Percentiles rank a stretch among this genome's conserved stretches.
phyloP scores from a whole-genome alignment of 2,329 filamentous ascomycete genomes.

The Ascochyta koolunga region DNA sequence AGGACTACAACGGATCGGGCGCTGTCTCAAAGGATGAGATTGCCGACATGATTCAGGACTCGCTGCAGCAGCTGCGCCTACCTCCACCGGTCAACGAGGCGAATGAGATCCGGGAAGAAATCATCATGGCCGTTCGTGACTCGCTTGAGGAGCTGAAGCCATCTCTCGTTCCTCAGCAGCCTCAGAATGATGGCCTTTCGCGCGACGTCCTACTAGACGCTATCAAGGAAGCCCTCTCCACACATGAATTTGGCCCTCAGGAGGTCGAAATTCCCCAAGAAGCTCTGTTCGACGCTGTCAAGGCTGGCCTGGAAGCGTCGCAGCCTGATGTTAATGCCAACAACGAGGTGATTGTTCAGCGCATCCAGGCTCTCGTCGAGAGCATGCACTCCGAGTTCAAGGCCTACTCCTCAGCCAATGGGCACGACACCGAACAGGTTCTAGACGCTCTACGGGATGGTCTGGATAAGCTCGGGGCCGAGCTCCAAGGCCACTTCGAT shows the following conservation, averaged over 20 bases:
- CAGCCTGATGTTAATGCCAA: conserved; percentile 59
- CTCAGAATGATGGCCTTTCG: conserved; percentile 53
- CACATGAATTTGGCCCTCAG: conserved; percentile 50
- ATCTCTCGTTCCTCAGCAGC: conserved; percentile 47
- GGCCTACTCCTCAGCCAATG: conserved; percentile 78
- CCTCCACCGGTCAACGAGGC: conserved; percentile 74
- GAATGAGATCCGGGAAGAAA: conserved; percentile 77
- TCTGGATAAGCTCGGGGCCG: conserved; percentile 76
- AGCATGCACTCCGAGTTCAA: conserved; percentile 72
- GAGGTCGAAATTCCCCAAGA: conserved; percentile 57
- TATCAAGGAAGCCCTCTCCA: conserved; percentile 63
- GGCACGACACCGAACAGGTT: conserved; percentile 84
- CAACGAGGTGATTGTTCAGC: conserved; percentile 65
- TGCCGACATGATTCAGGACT: conserved; percentile 82
- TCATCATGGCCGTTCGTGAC: conserved; percentile 82
- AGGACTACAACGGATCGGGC: conserved; percentile 67
- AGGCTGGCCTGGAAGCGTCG: conserved; percentile 61
- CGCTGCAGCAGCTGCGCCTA: conserved; percentile 78
- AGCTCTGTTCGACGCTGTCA: conserved; percentile 63
- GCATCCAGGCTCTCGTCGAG: conserved; percentile 64
- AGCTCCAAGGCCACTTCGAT: conserved; percentile 83
- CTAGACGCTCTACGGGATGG: conserved; percentile 88
- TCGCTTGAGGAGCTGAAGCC: conserved; percentile 82
- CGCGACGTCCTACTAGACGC: conserved; percentile 63
- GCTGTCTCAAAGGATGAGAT: conserved; percentile 83